Percentiles rank a stretch among this genome's conserved stretches.
phyloP scores from a whole-genome alignment of 176 grass and related monocot genomes.

The Poa pratensis region DNA sequence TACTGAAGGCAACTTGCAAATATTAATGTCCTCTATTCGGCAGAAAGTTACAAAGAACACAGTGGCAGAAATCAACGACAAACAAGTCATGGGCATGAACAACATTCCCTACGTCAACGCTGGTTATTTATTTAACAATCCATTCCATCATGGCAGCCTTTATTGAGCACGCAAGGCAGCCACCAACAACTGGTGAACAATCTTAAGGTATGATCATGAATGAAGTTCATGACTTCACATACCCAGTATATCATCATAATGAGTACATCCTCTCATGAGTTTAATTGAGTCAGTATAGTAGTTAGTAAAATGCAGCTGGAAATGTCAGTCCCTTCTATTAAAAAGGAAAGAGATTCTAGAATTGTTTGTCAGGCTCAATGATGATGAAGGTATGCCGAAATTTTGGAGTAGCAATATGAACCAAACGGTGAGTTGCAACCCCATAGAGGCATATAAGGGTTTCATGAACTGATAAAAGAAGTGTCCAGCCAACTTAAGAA shows the following conservation, averaged over 20 bases:
- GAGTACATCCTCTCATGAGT: neutral
- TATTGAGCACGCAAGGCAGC: slow-evolving; percentile 13
- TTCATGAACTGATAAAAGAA: neutral
- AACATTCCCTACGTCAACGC: slow-evolving; percentile 28
- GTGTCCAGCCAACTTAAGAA: neutral
- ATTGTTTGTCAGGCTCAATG: neutral
- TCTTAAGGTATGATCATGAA: slow-evolving; percentile 41
- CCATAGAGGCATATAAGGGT: neutral
- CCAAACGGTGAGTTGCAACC: neutral
- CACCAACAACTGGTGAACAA: slow-evolving; percentile 29
- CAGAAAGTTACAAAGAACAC: neutral
- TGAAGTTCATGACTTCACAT: slow-evolving; percentile 9
- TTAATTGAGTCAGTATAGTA: neutral
- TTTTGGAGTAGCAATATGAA: slow-evolving; percentile 30
- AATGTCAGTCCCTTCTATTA: neutral
- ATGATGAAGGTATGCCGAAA: neutral
- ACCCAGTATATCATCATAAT: neutral
- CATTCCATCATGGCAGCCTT: slow-evolving; percentile 7
- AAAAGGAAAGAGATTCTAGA: neutral
- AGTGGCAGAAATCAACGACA: neutral
- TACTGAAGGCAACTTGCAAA: neutral
- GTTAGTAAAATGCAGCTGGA: neutral
- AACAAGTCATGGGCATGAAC: neutral
- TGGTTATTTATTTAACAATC: slow-evolving; percentile 11
- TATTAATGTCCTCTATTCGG: neutral